A percentile compares a stretch with the other conserved stretches of the same genome.
These are phyloP conservation scores for Ophiostoma ulmi DNA, from an alignment of 2,329 filamentous ascomycete genomes.

Conservation along the genomic window DNA sequence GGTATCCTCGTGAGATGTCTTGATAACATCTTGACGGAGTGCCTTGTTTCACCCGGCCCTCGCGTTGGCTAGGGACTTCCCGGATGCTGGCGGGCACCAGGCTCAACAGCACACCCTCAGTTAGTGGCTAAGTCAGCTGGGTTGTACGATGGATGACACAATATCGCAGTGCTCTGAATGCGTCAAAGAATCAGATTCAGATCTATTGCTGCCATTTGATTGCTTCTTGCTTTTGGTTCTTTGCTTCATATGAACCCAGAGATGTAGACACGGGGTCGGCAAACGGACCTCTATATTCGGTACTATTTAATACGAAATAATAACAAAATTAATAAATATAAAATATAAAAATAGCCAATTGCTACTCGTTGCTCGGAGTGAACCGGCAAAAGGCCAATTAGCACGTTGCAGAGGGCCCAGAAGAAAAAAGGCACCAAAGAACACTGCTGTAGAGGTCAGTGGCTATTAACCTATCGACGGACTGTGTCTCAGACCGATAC, in stretches of 20 bases:
- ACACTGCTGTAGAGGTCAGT: background rate
- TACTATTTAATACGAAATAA: background rate
- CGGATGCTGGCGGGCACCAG: conserved; percentile 5
- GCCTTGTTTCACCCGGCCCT: background rate
- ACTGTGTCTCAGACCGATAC: conserved; percentile 6
- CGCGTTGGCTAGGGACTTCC: background rate
- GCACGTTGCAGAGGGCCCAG: background rate
- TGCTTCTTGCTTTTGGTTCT: background rate
- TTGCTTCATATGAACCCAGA: background rate
- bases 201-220: background rate
- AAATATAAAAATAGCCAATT: background rate
- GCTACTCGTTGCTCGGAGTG: background rate
- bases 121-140: no score
- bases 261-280: background rate
- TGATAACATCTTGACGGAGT: background rate
- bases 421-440: background rate
- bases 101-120: background rate
- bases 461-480: background rate
- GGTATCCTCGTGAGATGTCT: background rate
- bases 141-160: background rate
- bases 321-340: background rate
- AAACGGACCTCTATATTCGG: background rate
- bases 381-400: conserved; percentile 10
- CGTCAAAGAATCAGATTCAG: background rate
- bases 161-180: background rate